Percentiles rank a stretch among this genome's conserved stretches.
Conservation (phyloP, 257 asterid genomes). For the Ophiorrhiza pumila region DNA sequence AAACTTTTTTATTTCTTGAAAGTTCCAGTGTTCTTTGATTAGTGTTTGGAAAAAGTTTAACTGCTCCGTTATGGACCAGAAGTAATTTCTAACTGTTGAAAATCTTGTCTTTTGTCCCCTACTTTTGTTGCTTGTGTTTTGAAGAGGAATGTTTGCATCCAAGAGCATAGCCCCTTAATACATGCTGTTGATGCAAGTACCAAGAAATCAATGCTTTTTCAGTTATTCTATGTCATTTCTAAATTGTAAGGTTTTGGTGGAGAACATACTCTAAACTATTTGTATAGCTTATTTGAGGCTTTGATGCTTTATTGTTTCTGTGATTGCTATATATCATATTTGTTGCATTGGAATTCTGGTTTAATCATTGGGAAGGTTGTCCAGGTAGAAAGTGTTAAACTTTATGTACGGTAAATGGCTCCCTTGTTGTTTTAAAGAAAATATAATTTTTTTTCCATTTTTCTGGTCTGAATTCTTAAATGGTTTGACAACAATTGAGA, state of each 20-base stretch:
- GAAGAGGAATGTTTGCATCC: background rate
- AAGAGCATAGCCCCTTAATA: background rate
- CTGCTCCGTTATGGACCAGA: background rate
- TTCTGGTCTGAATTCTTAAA: background rate
- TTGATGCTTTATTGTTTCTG: background rate
- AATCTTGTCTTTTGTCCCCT: background rate
- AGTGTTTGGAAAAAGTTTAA: background rate
- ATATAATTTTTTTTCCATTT: background rate
- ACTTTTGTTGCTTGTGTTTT: background rate
- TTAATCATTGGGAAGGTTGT: background rate
- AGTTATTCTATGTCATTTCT: background rate
- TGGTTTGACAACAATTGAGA: background rate
- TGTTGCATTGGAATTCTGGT: background rate
- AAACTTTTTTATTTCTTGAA: background rate
- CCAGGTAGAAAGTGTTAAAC: background rate
- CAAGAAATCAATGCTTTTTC: background rate
- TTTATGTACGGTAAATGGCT: background rate
- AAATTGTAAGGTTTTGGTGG: too few relatives aligned
- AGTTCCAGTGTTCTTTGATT: too few relatives aligned
- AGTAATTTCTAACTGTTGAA: background rate
- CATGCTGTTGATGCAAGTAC: background rate
- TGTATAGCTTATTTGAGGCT: background rate
- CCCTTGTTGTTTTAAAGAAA: background rate
- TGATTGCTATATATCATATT: background rate
- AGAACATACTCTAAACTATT: background rate